Conservation (phyloP, 78 protist species). For the slime mould (Dictyostelium discoideum) region DNA sequence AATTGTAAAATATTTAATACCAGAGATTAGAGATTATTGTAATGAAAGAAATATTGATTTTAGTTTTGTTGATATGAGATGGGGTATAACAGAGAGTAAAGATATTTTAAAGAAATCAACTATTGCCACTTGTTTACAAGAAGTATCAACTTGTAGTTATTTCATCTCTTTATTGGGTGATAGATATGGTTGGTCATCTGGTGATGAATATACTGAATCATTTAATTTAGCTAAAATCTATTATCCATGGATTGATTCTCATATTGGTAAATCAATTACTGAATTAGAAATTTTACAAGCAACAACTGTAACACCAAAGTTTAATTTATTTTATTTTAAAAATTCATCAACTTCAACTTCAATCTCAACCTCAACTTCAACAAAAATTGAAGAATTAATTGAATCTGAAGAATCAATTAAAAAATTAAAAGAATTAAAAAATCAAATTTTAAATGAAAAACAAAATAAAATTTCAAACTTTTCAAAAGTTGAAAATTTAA, state of each 20-base stretch:
- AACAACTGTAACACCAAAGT: neutral
- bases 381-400: neutral
- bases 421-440: neutral
- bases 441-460: neutral
- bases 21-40: conserved; percentile 39
- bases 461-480: neutral
- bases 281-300: conserved; percentile 65
- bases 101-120: conserved; percentile 10
- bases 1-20: conserved; percentile 11
- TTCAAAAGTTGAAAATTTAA: neutral
- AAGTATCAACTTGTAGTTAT: conserved; percentile 12
- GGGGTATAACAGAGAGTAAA: conserved; percentile 46
- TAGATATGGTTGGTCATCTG: conserved; percentile 68
- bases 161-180: conserved; percentile 57
- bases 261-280: conserved; percentile 4
- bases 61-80: conserved; percentile 50
- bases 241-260: conserved; percentile 23
- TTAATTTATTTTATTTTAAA: neutral
- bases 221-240: neutral
- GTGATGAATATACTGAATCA: conserved; percentile 31
- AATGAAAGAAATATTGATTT: conserved; percentile 24
- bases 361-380: neutral
- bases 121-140: conserved; percentile 46
- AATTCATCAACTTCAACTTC: neutral
- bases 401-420: neutral